Evolutionary conservation across 345 rosid genomes (phyloP).

Genomic region (Citrus inodora): DNA sequence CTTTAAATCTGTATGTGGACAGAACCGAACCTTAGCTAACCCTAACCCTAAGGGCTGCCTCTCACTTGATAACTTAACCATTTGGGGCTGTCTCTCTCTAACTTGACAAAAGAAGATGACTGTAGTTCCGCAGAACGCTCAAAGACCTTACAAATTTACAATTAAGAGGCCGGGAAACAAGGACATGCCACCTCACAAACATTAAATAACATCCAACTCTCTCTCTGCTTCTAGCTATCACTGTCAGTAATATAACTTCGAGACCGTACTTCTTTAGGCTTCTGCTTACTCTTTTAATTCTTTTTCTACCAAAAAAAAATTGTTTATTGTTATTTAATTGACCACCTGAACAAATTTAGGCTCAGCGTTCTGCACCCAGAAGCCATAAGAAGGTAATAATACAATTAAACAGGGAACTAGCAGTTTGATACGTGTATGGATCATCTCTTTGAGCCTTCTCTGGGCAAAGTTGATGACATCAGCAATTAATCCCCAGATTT

Average conservation of each 20-base stretch:
- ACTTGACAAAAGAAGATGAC: conserved; percentile 11
- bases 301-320: neutral
- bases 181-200: conserved; percentile 1
- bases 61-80: neutral
- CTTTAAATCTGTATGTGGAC: neutral
- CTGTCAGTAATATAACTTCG: conserved; percentile 13
- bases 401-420: no score
- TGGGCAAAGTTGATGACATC: no score
- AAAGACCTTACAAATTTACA: neutral
- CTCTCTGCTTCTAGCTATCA: neutral
- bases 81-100: conserved; percentile 12
- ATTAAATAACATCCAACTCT: neutral
- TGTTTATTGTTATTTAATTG: neutral
- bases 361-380: no score
- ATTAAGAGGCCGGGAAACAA: conserved; percentile 13
- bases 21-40: neutral
- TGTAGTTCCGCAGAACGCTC: neutral
- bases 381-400: no score
- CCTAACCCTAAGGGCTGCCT: neutral
- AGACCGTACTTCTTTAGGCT: neutral
- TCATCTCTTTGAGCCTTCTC: no score
- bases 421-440: no score
- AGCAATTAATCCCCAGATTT: no score
- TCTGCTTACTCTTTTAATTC: neutral
- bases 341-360: no score